These are phyloP conservation scores for Terfezia boudieri DNA, from an alignment of 495 filamentous ascomycete genomes.

Conservation along the genomic window DNA sequence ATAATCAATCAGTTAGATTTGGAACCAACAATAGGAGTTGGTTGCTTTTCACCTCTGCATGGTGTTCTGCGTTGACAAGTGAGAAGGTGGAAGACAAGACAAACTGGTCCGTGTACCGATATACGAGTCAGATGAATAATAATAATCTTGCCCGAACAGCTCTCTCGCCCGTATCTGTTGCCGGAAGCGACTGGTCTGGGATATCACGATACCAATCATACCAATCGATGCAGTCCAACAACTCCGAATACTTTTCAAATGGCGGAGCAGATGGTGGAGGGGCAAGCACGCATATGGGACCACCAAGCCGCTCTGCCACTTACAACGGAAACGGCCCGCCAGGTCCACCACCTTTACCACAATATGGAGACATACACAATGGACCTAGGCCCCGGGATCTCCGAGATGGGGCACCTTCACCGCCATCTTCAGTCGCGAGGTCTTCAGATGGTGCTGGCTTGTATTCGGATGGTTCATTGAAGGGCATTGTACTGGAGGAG, in stretches of 20 bases:
- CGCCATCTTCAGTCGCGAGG: constrained; percentile 64
- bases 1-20: too few relatives aligned
- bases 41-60: too few relatives aligned
- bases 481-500: constrained; percentile 38
- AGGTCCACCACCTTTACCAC: not conserved
- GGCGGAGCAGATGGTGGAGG: constrained; percentile 7
- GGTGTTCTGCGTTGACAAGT: too few relatives aligned
- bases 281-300: constrained; percentile 27
- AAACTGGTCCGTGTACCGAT: too few relatives aligned
- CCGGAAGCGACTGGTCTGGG: constrained; percentile 70
- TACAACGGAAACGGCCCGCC: not conserved
- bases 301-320: constrained; percentile 11
- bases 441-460: constrained; percentile 50
- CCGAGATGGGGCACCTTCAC: constrained; percentile 42
- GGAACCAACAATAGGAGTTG: too few relatives aligned
- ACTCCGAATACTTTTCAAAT: constrained; percentile 24
- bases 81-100: too few relatives aligned
- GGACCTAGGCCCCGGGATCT: constrained; percentile 17
- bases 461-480: constrained; percentile 23
- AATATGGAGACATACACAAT: constrained; percentile 11
- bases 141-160: constrained; percentile 10
- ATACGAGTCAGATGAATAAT: not conserved
- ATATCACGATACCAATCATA: constrained; percentile 55
- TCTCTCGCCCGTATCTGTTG: constrained; percentile 17
- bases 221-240: constrained; percentile 32